Evolutionary conservation across 208 protist genomes (phyloP).

Genomic region (Crithidia fasciculata): DNA sequence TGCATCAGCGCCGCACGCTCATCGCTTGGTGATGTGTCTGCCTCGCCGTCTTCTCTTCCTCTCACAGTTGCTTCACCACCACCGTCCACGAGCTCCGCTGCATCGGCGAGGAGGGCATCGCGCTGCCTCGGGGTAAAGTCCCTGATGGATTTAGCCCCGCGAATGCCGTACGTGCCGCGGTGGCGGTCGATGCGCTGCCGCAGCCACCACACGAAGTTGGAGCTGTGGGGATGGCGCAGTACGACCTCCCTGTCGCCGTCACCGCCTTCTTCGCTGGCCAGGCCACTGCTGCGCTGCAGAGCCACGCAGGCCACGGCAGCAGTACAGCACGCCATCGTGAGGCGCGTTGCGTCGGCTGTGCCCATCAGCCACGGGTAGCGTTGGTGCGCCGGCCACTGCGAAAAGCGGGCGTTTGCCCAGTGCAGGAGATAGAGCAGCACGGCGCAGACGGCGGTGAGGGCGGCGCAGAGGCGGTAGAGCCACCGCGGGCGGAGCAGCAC

Average conservation of each 20-base stretch:
- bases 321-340: slow-evolving; percentile 11
- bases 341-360: background rate
- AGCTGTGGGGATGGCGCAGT: slow-evolving; percentile 4
- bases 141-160: background rate
- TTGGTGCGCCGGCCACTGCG: background rate
- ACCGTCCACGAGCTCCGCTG: background rate
- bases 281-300: slow-evolving; percentile 27
- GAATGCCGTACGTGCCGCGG: slow-evolving; percentile 7
- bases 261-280: background rate
- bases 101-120: slow-evolving; percentile 17
- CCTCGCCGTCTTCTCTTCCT: background rate
- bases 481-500: slow-evolving; percentile 28
- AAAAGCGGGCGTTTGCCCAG: slow-evolving; percentile 21
- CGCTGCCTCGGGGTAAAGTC: slow-evolving; percentile 1
- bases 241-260: background rate
- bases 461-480: slow-evolving; percentile 9
- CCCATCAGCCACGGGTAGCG: slow-evolving; percentile 22
- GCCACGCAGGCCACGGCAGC: slow-evolving; percentile 21
- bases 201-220: slow-evolving; percentile 21
- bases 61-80: too few relatives aligned
- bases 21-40: background rate
- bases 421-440: slow-evolving; percentile 17
- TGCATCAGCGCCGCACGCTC: background rate
- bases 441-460: slow-evolving; percentile 9
- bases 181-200: slow-evolving; percentile 12